Evolutionary conservation across 23 red algal species (phyloP).

Genomic region (Agarophyton chilense): DNA sequence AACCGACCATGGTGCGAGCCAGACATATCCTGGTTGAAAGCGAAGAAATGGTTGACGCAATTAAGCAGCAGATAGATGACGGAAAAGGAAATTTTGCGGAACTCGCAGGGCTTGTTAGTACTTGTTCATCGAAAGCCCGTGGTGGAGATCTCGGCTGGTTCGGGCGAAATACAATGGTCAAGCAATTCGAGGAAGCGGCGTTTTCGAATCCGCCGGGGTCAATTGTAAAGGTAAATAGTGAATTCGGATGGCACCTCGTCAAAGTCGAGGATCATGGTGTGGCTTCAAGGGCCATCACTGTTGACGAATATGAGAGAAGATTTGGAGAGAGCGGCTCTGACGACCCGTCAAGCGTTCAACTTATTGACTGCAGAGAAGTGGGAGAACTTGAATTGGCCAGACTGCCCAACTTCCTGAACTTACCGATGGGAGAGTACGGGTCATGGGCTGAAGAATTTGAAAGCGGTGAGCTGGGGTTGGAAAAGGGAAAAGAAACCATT

Average conservation of each 20-base stretch:
- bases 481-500: slow-evolving; percentile 82
- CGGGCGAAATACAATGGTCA: slow-evolving; percentile 88
- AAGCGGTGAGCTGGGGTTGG: slow-evolving; percentile 48
- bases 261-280: slow-evolving; percentile 76
- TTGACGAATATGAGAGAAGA: slow-evolving; percentile 75
- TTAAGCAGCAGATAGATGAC: slow-evolving; percentile 52
- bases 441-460: slow-evolving; percentile 75
- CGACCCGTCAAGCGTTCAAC: slow-evolving; percentile 35
- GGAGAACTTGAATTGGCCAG: slow-evolving; percentile 69
- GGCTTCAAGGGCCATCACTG: slow-evolving; percentile 59
- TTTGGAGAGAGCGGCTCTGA: slow-evolving; percentile 29
- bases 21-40: slow-evolving; percentile 84
- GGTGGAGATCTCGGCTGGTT: slow-evolving; percentile 99
- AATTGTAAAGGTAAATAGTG: slow-evolving; percentile 80
- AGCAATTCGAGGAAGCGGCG: slow-evolving; percentile 84
- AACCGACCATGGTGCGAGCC: slow-evolving; percentile 79
- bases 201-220: slow-evolving; percentile 65
- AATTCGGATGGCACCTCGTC: slow-evolving; percentile 96
- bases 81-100: slow-evolving; percentile 65
- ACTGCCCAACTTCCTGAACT: slow-evolving; percentile 61
- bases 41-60: slow-evolving; percentile 74
- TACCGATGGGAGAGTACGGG: slow-evolving; percentile 75
- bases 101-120: slow-evolving; percentile 54
- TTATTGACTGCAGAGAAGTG: slow-evolving; percentile 84
- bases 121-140: slow-evolving; percentile 59